Evolutionary conservation across 208 protist species (phyloP).

Genomic region (Crithidia bombi): DNA sequence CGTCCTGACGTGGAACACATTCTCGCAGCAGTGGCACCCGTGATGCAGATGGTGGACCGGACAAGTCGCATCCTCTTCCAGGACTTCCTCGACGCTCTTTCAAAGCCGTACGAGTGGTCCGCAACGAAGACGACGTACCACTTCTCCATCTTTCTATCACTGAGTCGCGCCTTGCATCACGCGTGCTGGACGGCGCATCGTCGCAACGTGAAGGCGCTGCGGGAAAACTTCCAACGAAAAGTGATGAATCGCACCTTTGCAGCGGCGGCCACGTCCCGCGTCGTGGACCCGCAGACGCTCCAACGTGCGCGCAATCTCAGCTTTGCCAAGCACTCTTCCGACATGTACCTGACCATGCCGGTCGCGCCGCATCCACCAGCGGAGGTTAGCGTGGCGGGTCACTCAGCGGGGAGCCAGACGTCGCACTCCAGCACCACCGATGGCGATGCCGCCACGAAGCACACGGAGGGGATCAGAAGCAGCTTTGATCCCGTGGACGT

Average conservation of each 20-base stretch:
- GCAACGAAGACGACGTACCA: slow-evolving; percentile 30
- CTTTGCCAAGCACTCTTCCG: slow-evolving; percentile 1
- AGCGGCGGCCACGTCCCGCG: neutral
- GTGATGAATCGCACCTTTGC: slow-evolving; percentile 43
- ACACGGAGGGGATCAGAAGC: neutral
- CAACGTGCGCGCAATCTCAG: slow-evolving; percentile 17
- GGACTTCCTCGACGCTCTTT: slow-evolving; percentile 58
- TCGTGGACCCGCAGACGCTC: slow-evolving; percentile 13
- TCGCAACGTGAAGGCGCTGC: slow-evolving; percentile 43
- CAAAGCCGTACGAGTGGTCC: slow-evolving; percentile 42
- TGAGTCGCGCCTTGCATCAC: slow-evolving; percentile 39
- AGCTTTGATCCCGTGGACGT: neutral
- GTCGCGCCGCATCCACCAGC: neutral
- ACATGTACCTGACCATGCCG: slow-evolving; percentile 1
- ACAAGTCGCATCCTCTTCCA: slow-evolving; percentile 39
- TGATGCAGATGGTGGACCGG: slow-evolving; percentile 42
- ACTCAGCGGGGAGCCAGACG: neutral
- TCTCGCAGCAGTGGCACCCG: slow-evolving; percentile 22
- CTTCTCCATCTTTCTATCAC: slow-evolving; percentile 42
- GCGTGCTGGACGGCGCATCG: slow-evolving; percentile 39
- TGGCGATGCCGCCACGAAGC: neutral
- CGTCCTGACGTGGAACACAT: slow-evolving; percentile 11
- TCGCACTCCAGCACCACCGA: neutral
- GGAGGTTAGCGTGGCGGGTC: neutral
- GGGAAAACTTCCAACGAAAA: slow-evolving; percentile 26